Base-by-base conservation (phyloP, 768 basidiomycete genomes). In the Ramaria rubella region DNA sequence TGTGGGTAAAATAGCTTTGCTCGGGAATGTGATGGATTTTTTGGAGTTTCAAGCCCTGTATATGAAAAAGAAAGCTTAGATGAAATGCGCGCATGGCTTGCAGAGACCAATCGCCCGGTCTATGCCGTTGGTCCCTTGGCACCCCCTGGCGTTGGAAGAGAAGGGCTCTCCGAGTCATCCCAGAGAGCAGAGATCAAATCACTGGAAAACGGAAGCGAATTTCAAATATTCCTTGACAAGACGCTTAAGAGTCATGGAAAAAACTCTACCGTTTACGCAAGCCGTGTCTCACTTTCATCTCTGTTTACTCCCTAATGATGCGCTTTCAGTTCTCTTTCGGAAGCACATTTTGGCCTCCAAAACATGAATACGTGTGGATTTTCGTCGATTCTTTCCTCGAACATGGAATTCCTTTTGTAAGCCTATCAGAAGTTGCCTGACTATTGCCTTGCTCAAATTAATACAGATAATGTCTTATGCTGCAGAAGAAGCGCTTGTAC, bases 311-410 rank as follows among this genome's bases (percentile, higher is more conserved):
- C 11, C 36, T 40, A 5, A 26, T 21, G 3, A 12, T 21, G n/a
- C 14, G n/a, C 30, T 40, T 23, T n/a, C n/a, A 63, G 64, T 52
- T 65, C 24, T 64, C 66, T 1, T 65, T 67, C 44, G 66, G 66
- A 5, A 60, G 64, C 4, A 12, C 59, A 0, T 63, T 58, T 34
- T 67, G 66, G 66, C 44, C 57, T 40, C 5, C 15, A 19, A 53
- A 58, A 17, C 58, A 61, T 1, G 66, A 64, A 58, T 61, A 57
- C 56, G 26, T 62, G 1, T 65, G 63, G 62, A 58, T 61, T 1
- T 43, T 67, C 55, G 26, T 67, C 2, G 64, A 67, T 31, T 59
- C 64, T 3, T 15, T 67, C 3, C 57, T 65, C 24, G 63, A 67
- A 36, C 24, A 46, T 24, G 52, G 57, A 15, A 58, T 64, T 8